Base-by-base conservation (phyloP, 768 basidiomycete species). In the Pisolithus tinctorius region DNA sequence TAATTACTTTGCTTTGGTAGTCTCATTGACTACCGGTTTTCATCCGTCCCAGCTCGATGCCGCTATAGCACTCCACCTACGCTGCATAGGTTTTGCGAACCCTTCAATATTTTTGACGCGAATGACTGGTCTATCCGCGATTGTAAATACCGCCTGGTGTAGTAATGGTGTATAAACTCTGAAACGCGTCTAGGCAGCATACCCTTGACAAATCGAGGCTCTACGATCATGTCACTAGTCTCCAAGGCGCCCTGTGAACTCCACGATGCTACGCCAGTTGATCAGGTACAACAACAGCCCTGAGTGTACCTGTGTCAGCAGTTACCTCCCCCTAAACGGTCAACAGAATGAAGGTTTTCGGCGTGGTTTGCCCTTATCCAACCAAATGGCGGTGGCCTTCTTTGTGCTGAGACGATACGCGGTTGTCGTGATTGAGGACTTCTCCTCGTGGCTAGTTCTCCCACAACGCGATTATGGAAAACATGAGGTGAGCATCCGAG, bases 401-500 rank as follows among this genome's bases (percentile, higher is more conserved):
- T 60, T 51, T 58, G 57, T 53, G 44, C 43, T 58, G 49, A 54
- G 45, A 55, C 54, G 62, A 59, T 62, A 58, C 56, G 42, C 56
- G 57, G 62, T 66, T 62, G 60, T 68, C 66, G 62, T 55, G 64
- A 68, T 69, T 58, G 50, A 58, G 58, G 59, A 61, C 59, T 59
- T 64, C 43, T 45, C 63, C 58, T 61, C 37, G 66, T 63, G 67
- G 62, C 60, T 63, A 55, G 66, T 34, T 62, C 60, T 43, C 58
- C 60, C 60, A 68, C 54, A 36, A 56, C 63, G 58, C 55, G 54
- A 55, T 58, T 60, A 69, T 61, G 64, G 66, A 62, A 68, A 68
- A 66, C 66, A 68, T 69, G 66, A 68, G 66, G 66, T 68, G 60
- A 48, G 66, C 61, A 44, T 66, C 60, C 63, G 59, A 61, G 66